A percentile compares a stretch with the other conserved stretches of the same genome.
phyloP scores from a whole-genome alignment of 2,329 filamentous ascomycete species.

The Chalaropsis ovoidea region DNA sequence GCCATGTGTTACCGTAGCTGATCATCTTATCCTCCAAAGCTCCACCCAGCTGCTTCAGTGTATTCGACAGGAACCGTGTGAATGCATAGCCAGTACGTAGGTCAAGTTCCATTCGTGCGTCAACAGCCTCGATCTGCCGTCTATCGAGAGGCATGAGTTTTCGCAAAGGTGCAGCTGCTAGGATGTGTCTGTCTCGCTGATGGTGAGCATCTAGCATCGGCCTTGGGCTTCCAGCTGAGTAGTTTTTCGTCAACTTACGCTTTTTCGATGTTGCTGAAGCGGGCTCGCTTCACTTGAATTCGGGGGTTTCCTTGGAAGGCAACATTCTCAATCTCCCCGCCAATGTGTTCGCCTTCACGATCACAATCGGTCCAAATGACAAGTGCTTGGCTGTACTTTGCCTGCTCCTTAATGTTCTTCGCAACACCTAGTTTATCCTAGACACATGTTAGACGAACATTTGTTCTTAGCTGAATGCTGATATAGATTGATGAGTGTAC shows the following conservation, averaged over 20 bases:
- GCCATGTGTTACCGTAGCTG: constrained; percentile 59
- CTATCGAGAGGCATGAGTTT: constrained; percentile 71
- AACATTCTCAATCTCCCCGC: constrained; percentile 75
- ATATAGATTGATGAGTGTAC: background rate
- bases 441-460: constrained; percentile 25
- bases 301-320: constrained; percentile 62
- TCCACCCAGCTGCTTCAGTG: constrained; percentile 61
- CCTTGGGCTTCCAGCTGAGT: background rate
- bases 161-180: constrained; percentile 58
- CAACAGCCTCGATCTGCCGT: constrained; percentile 75
- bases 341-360: constrained; percentile 93
- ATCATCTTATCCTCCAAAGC: constrained; percentile 55
- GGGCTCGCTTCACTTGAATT: constrained; percentile 74
- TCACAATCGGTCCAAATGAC: constrained; percentile 99
- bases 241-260: constrained; percentile 46
- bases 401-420: constrained; percentile 72
- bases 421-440: constrained; percentile 73
- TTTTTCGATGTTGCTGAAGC: constrained; percentile 91
- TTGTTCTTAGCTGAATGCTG: background rate
- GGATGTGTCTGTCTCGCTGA: constrained; percentile 56
- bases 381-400: constrained; percentile 58
- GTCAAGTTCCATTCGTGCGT: constrained; percentile 83
- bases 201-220: constrained; percentile 24
- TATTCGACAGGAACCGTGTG: constrained; percentile 75
- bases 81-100: constrained; percentile 86